Evolutionary conservation across 2,329 filamentous ascomycete genomes (phyloP).

Genomic region (Cercospora berteroae): DNA sequence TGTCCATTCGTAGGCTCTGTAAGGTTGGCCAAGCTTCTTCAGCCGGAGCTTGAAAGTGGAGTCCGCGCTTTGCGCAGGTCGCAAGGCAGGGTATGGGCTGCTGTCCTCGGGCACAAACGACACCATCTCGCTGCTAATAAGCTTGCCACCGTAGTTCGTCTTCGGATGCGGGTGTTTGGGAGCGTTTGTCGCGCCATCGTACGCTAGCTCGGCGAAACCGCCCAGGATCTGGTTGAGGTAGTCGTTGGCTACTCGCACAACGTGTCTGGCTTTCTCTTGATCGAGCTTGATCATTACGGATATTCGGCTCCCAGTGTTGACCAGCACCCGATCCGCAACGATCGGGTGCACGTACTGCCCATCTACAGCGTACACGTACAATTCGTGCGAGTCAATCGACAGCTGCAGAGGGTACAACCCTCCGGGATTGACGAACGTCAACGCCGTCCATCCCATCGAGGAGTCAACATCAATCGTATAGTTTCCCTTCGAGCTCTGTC

Average conservation of each 20-base stretch:
- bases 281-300: slow-evolving; percentile 52
- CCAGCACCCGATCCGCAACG: slow-evolving; percentile 48
- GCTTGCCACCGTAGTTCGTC: slow-evolving; percentile 51
- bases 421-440: slow-evolving; percentile 18
- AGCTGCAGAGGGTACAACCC: slow-evolving; percentile 53
- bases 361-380: slow-evolving; percentile 16
- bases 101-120: slow-evolving; percentile 20
- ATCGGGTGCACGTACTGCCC: slow-evolving; percentile 53
- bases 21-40: slow-evolving; percentile 22
- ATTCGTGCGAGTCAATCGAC: slow-evolving; percentile 15
- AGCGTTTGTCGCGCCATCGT: slow-evolving; percentile 43
- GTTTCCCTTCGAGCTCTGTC: slow-evolving; percentile 44
- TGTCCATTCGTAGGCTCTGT: slow-evolving; percentile 25
- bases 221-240: slow-evolving; percentile 16
- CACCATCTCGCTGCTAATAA: slow-evolving; percentile 32
- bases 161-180: slow-evolving; percentile 37
- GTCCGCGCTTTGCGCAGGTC: slow-evolving; percentile 16
- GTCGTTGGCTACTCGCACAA: slow-evolving; percentile 14
- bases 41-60: slow-evolving; percentile 22
- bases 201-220: slow-evolving; percentile 16
- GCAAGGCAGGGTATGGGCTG: slow-evolving; percentile 19
- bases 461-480: slow-evolving; percentile 42
- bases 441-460: slow-evolving; percentile 8
- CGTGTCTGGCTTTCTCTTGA: slow-evolving; percentile 42
- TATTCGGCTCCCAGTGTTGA: slow-evolving; percentile 56